Evolutionary conservation across 371 early-diverging fungal genomes (phyloP), one percentile per base, ranked within the genome.

Genomic region (Dichotomocladium elegans): DNA sequence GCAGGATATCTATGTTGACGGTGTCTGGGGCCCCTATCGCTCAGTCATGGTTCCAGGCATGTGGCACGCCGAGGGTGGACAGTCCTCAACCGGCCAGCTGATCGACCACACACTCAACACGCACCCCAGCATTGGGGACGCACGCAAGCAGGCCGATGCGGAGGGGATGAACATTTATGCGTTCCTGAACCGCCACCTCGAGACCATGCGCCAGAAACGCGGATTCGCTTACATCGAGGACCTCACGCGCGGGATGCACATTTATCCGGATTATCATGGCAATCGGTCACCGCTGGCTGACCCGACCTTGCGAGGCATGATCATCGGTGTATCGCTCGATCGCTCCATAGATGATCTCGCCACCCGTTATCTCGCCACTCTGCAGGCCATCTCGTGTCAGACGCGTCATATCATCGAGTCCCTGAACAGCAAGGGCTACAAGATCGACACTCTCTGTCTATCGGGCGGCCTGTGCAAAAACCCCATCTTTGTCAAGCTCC

Each of bases 241-340:
- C 7, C 64, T 87, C 27, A 79, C 81, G 9, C 55, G 61, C 24
- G 56, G 79, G 49, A 46, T 87, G 14, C 89, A 89, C 47, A 69
- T 89, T 41, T 78, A 82, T 17, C 89, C 91, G 3, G 91, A 91
- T 61, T 84, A 79, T 55, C 89, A 91, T 59, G 91, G 91, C 11
- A 89, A 89, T 51, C 79, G 91, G 4, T 84, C 87, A 1, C 89
- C 91, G 0, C 59, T 87, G 15, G 83, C 86, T 0, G 88, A 91
- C 51, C 80, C 88, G 27, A 60, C 71, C 6, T 55, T 88, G 42
- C 74, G 85, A 12, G 91, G 91, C 2, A 71, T 68, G 1, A 68
- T 86, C 26, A 72, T 77, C 3, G 89, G 91, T 12, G 58, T 81
- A 10, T 70, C 81, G 7, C 64, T 86, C 19, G 83, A 85, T 55